Percentiles rank a stretch among this genome's conserved stretches.
These are phyloP conservation scores for Populus euphratica DNA, from an alignment of 345 rosid species.

Conservation along the genomic window DNA sequence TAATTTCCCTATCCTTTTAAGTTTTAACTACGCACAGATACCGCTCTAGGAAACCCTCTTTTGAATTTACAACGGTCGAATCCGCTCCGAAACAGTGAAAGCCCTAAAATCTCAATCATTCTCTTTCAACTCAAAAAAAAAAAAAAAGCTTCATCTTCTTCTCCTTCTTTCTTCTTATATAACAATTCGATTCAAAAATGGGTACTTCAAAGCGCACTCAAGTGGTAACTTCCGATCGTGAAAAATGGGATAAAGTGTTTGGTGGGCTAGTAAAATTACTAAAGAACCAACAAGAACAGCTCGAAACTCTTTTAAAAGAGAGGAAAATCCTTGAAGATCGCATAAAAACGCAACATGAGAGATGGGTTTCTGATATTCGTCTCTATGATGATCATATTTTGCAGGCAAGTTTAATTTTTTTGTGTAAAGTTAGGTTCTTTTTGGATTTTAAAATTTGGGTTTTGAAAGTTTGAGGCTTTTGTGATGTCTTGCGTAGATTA, in stretches of 20 bases:
- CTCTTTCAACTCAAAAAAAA: background rate
- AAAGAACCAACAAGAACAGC: slow-evolving; percentile 60
- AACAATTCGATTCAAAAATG: slow-evolving; percentile 14
- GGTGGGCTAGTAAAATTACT: slow-evolving; percentile 47
- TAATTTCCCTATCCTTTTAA: slow-evolving; percentile 6
- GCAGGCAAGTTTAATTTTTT: slow-evolving; percentile 33
- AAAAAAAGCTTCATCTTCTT: background rate
- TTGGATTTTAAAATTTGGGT: slow-evolving; percentile 22
- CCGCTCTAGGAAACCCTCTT: slow-evolving; percentile 7
- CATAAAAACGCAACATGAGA: slow-evolving; percentile 37
- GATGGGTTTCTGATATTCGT: slow-evolving; percentile 48
- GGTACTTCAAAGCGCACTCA: slow-evolving; percentile 17
- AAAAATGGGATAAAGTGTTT: slow-evolving; percentile 59
- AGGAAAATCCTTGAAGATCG: slow-evolving; percentile 56
- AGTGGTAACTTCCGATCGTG: slow-evolving; percentile 33
- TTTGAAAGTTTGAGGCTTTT: slow-evolving; percentile 20
- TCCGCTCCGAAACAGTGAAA: background rate
- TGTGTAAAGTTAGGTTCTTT: slow-evolving; percentile 7
- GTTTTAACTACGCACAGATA: slow-evolving; percentile 18
- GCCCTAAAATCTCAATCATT: background rate
- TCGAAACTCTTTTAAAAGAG: slow-evolving; percentile 49
- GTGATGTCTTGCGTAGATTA: slow-evolving; percentile 37
- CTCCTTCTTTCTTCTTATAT: background rate
- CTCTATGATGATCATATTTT: slow-evolving; percentile 45
- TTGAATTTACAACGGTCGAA: slow-evolving; percentile 21